Base-by-base conservation (phyloP, 257 asterid genomes). In the Solanum paucissectum region DNA sequence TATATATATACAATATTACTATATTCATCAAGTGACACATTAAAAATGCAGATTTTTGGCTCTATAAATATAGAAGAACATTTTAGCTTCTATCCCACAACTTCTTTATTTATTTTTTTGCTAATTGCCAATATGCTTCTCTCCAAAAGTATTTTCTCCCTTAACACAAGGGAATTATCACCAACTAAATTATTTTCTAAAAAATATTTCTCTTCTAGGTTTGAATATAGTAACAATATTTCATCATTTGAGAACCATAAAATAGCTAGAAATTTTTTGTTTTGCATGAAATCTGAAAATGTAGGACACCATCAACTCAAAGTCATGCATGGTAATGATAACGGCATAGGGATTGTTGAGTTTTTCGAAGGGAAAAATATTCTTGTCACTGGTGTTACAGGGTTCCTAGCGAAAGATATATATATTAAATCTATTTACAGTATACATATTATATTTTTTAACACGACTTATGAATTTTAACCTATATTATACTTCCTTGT, bases 371-470 rank as follows among this genome's bases (percentile, higher is more conserved):
- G 92, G 32, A 95, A 92, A 62, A 92, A 89, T 11, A 89, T 93
- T 79, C 87, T 95, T 40, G 69, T 95, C 11, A 95, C 98, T 4
- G 98, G 98, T 40, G 95, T 94, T 2, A 95, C 98, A 5, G 97
- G 97, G 20, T 94, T 94, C 21, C 89, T 95, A 23, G 98, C 94
- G 7, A 95, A 94, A 94, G 98, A 98, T 93, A 69, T 44, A 44
- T 44, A 44, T 42, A 42, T 42, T 42, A 42, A 10, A 42, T 42
- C 11, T 5, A 42, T 5, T 42, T 42, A 11, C 14, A 42, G 2
- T 42, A 42, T 11, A 42, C 10, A 42, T 11, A 10, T 42, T 3
- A 10, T 42, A 2, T 42, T 42, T 11, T 42, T 42, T 42, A 42
- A 11, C 0, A 42, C 5, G 49, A 42, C 49, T 42, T 11, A 11